Percentiles rank a stretch among this genome's conserved stretches.
These are phyloP conservation scores for Penicillium palitans DNA, from an alignment of 2,329 filamentous ascomycete genomes.

Conservation along the genomic window DNA sequence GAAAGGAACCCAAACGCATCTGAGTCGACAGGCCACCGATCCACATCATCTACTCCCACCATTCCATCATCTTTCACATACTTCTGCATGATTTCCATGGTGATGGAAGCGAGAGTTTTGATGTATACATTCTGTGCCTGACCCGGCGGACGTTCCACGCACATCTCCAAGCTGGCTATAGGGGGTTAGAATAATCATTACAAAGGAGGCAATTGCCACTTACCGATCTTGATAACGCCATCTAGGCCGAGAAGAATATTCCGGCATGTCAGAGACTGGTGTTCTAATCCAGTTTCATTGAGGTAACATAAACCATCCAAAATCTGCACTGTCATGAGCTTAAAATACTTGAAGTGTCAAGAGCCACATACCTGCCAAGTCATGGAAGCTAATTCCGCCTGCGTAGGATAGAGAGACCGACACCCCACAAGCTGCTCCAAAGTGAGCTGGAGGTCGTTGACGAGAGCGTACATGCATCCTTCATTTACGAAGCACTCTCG, in stretches of 20 bases:
- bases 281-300: slow-evolving; percentile 16
- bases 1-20: slow-evolving; percentile 36
- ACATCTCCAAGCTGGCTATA: slow-evolving; percentile 22
- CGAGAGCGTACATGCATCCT: slow-evolving; percentile 10
- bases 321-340: slow-evolving; percentile 17
- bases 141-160: slow-evolving; percentile 8
- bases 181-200: slow-evolving; percentile 9
- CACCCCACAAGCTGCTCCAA: slow-evolving; percentile 18
- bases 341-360: background rate
- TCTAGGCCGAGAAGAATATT: slow-evolving; percentile 30
- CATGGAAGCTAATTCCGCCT: slow-evolving; percentile 20
- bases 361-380: slow-evolving; percentile 15
- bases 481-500: slow-evolving; percentile 15
- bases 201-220: background rate
- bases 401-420: slow-evolving; percentile 15
- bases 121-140: slow-evolving; percentile 19
- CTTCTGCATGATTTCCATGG: slow-evolving; percentile 39
- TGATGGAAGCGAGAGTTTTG: slow-evolving; percentile 28
- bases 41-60: slow-evolving; percentile 34
- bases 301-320: slow-evolving; percentile 26
- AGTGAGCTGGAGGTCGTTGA: slow-evolving; percentile 19
- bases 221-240: slow-evolving; percentile 32
- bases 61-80: slow-evolving; percentile 36
- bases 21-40: slow-evolving; percentile 32
- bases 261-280: slow-evolving; percentile 28